These are phyloP conservation scores for Moricandia moricandioides DNA, from an alignment of 345 rosid species.

Conservation along the genomic window DNA sequence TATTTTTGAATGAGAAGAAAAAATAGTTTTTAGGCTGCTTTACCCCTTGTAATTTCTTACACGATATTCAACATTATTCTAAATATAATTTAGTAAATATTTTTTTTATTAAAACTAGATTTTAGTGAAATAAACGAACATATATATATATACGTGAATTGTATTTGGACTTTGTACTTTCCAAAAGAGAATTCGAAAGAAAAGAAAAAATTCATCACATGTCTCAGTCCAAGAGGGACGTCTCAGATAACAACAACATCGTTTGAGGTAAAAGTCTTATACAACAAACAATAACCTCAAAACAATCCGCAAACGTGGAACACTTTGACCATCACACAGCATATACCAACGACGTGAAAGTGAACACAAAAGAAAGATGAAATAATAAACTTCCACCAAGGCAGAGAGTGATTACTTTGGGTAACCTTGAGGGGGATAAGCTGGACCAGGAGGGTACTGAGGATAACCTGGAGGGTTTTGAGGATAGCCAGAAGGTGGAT, in stretches of 20 bases:
- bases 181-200: not conserved
- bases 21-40: constrained; percentile 26
- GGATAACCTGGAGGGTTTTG: constrained; percentile 47
- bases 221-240: constrained; percentile 19
- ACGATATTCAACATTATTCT: constrained; percentile 8
- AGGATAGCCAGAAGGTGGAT: constrained; percentile 37
- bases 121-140: not conserved
- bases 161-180: not conserved
- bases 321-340: not conserved
- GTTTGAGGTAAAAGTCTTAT: constrained; percentile 5
- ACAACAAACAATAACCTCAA: constrained; percentile 17
- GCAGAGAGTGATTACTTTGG: constrained; percentile 41
- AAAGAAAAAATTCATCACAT: not conserved
- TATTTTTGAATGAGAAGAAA: constrained; percentile 16
- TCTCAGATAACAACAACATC: constrained; percentile 4
- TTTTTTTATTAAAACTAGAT: not conserved
- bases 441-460: constrained; percentile 35
- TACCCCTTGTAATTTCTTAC: constrained; percentile 4
- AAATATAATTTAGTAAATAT: not conserved
- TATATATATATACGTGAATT: no score
- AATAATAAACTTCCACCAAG: not conserved
- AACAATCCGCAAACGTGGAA: not conserved
- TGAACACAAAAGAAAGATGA: constrained; percentile 4
- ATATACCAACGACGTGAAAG: constrained; percentile 1
- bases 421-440: constrained; percentile 62